Conservation (phyloP, 2,329 filamentous ascomycete genomes). For the Chaetomium sp. region DNA sequence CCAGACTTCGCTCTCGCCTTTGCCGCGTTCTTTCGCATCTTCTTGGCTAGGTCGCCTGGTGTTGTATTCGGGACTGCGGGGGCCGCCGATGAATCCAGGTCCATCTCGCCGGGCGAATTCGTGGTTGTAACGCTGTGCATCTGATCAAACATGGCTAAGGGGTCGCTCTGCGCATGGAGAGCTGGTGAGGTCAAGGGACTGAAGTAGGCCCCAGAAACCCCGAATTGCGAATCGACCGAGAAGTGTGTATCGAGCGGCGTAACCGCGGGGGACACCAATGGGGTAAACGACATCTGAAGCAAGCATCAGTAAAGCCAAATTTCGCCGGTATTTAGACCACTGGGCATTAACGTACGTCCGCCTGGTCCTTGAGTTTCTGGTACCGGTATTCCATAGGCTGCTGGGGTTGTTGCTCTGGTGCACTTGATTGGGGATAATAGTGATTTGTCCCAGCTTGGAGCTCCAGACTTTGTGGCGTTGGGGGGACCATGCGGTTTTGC, state of each 20-base stretch:
- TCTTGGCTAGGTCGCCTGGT: slow-evolving; percentile 45
- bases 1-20: slow-evolving; percentile 47
- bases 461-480: slow-evolving; percentile 75
- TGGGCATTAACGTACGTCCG: slow-evolving; percentile 46
- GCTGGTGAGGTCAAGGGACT: slow-evolving; percentile 78
- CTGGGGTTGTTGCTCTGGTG: slow-evolving; percentile 45
- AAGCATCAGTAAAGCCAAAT: slow-evolving; percentile 24
- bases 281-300: slow-evolving; percentile 65
- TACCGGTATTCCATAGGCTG: slow-evolving; percentile 61
- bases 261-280: slow-evolving; percentile 76
- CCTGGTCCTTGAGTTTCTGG: slow-evolving; percentile 61
- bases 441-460: slow-evolving; percentile 56
- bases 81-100: slow-evolving; percentile 39
- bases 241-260: slow-evolving; percentile 72
- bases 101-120: slow-evolving; percentile 54
- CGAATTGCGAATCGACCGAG: slow-evolving; percentile 51
- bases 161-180: slow-evolving; percentile 63
- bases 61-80: slow-evolving; percentile 30
- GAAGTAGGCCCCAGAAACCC: slow-evolving; percentile 67
- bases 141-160: slow-evolving; percentile 39
- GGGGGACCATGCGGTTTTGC: slow-evolving; percentile 60
- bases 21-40: slow-evolving; percentile 45
- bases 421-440: slow-evolving; percentile 54
- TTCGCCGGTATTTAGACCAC: slow-evolving; percentile 7
- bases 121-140: slow-evolving; percentile 38